phyloP scores from a whole-genome alignment of 768 basidiomycete genomes.

The Collybiopsis confluens region DNA sequence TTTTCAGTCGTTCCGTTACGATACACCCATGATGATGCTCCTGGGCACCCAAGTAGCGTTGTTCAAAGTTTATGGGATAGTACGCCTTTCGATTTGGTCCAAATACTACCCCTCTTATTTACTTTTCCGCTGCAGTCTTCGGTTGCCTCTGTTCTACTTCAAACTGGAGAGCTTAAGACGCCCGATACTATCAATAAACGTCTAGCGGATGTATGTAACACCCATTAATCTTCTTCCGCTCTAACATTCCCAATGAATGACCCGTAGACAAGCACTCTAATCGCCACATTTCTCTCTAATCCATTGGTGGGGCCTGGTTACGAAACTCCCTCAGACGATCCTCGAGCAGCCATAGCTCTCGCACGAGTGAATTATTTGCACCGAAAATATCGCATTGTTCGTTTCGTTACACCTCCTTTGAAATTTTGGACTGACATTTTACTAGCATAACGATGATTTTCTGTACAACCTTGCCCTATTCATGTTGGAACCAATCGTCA shows the following conservation, averaged over 20 bases:
- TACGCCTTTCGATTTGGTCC: not conserved
- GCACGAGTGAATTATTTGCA: not conserved
- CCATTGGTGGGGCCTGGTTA: not conserved
- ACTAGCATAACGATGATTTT: not conserved
- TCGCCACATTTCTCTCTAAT: not conserved
- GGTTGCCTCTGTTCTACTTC: not conserved
- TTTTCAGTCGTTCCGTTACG: not conserved
- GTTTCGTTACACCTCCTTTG: not conserved
- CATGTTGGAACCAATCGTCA: not conserved
- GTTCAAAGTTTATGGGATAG: not conserved
- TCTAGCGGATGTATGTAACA: not conserved
- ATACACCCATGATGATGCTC: not conserved
- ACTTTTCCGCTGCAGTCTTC: not conserved
- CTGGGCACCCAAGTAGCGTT: not conserved
- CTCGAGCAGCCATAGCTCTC: not conserved
- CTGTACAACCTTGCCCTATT: not conserved
- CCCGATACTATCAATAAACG: not conserved
- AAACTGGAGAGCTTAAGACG: not conserved
- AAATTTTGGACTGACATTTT: too few species aligned
- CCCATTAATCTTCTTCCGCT: too few species aligned
- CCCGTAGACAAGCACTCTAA: not conserved
- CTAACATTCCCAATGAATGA: too few species aligned
- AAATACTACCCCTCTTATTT: not conserved
- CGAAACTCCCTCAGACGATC: not conserved
- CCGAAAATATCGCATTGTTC: not conserved